A percentile compares a stretch with the other conserved stretches of the same genome.
Conservation (phyloP, 805 yeast genomes). For the Candida pseudofarinosa region DNA sequence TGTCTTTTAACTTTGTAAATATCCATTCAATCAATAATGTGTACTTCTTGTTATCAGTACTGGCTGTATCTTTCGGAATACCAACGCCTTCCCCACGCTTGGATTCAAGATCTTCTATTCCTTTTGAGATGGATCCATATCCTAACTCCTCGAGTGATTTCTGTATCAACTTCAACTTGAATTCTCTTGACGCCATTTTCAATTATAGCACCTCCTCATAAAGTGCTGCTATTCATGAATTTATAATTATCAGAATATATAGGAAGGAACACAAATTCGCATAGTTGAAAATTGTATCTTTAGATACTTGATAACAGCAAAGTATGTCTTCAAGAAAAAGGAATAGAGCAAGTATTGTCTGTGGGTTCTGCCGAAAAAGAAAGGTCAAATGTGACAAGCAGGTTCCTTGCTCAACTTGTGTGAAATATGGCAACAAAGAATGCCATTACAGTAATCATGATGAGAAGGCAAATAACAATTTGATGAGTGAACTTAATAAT, state of each 20-base stretch:
- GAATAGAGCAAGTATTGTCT: conserved; percentile 29
- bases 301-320: background rate
- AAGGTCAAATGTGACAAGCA: conserved; percentile 37
- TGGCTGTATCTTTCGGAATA: background rate
- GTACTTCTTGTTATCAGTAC: background rate
- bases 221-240: no score
- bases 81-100: background rate
- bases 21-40: conserved; percentile 14
- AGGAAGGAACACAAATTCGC: background rate
- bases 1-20: conserved; percentile 9
- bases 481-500: conserved; percentile 7
- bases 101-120: conserved; percentile 10
- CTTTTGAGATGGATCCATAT: conserved; percentile 20
- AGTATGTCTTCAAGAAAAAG: conserved; percentile 13
- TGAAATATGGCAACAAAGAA: conserved; percentile 20
- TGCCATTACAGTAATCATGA: conserved; percentile 17
- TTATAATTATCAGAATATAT: no score
- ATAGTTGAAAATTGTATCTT: background rate
- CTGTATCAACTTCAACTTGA: conserved; percentile 27
- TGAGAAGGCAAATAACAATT: background rate
- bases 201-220: no score
- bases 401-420: conserved; percentile 34
- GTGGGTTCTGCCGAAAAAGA: conserved; percentile 32
- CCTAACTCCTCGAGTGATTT: conserved; percentile 29
- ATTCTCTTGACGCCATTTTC: conserved; percentile 17